Percentiles rank a stretch among this genome's conserved stretches.
Conservation (phyloP, 2,329 filamentous ascomycete species). For the Phaeosphaeriaceae sp. region DNA sequence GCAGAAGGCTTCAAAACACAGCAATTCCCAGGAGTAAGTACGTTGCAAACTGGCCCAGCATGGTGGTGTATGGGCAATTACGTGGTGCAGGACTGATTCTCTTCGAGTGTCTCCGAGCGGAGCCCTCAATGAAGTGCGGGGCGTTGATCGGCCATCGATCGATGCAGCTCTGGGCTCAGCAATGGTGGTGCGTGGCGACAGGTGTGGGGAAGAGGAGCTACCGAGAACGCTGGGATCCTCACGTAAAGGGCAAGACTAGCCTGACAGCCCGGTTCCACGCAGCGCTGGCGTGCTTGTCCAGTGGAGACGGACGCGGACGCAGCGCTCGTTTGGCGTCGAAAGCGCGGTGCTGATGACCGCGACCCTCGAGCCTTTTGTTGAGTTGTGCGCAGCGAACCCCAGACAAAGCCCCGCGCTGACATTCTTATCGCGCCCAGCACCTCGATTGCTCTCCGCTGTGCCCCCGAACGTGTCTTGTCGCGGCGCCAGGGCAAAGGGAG, state of each 20-base stretch:
- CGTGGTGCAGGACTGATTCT: too few species aligned
- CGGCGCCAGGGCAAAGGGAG: slow-evolving; percentile 3
- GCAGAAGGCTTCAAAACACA: slow-evolving; percentile 3
- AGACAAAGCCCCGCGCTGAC: neutral
- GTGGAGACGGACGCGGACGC: slow-evolving; percentile 6
- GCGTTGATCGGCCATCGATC: slow-evolving; percentile 26
- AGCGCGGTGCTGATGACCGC: neutral
- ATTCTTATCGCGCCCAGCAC: neutral
- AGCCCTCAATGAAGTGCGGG: slow-evolving; percentile 22
- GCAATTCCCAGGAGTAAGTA: neutral
- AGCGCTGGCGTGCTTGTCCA: slow-evolving; percentile 20
- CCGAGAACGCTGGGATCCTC: slow-evolving; percentile 23
- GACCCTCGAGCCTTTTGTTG: neutral
- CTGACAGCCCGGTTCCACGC: slow-evolving; percentile 35
- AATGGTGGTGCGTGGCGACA: slow-evolving; percentile 26
- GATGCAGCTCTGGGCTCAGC: slow-evolving; percentile 22
- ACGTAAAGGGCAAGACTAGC: slow-evolving; percentile 28
- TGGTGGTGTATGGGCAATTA: neutral
- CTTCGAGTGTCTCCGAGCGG: slow-evolving; percentile 11
- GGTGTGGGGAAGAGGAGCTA: slow-evolving; percentile 13
- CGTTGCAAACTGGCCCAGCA: neutral
- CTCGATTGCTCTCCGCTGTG: neutral
- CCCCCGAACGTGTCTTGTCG: slow-evolving; percentile 1
- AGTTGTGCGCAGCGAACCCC: neutral
- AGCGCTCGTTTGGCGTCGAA: neutral